Evolutionary conservation across 2,329 filamentous ascomycete species (phyloP), one percentile per base, ranked within the genome.

Genomic region (Penicillium frequentans): DNA sequence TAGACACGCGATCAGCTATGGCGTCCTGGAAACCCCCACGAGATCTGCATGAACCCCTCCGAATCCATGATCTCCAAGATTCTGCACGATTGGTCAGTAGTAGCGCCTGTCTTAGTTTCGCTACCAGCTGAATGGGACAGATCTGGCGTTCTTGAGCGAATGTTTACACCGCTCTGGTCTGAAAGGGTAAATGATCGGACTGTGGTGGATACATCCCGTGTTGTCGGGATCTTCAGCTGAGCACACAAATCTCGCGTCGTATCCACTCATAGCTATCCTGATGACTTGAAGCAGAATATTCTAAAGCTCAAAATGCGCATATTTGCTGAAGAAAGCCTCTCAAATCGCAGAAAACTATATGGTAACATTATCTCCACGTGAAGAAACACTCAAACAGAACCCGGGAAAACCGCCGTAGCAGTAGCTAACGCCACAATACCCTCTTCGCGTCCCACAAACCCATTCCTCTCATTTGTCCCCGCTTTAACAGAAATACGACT

Each of bases 401-500:
- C 24, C 2, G 49, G 35, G 39, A 56, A 56, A 33, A 56, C 49
- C 27, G 35, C 54, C 3, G 54, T 56, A 35, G 44, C 54, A 16
- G 54, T 56, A n/a, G 54, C 54, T 21, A 56, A 52, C 7, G 54
- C 54, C 49, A 56, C 49, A 33, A 56, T 56, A 14, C 54, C 54
- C 48, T 56, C 54, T 45, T 53, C 54, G 27, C 54, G 54, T 39
- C 54, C 54, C 44, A 56, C 54, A 49, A 53, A 56, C 21, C 54
- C 54, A 48, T 48, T 56, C 24, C 33, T 52, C 54, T 56, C 54
- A 35, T 56, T 56, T n/a, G 54, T 56, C 14, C 54, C 54, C 37
- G 54, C 54, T 44, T 56, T 56, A 21, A 56, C 54, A 33, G 54
- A 56, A 10, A 56, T 35, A 9, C 54, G 49, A 29, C 26, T 31